Conservation (phyloP, 2,329 filamentous ascomycete species). For the Stachybotrys echinatus region DNA sequence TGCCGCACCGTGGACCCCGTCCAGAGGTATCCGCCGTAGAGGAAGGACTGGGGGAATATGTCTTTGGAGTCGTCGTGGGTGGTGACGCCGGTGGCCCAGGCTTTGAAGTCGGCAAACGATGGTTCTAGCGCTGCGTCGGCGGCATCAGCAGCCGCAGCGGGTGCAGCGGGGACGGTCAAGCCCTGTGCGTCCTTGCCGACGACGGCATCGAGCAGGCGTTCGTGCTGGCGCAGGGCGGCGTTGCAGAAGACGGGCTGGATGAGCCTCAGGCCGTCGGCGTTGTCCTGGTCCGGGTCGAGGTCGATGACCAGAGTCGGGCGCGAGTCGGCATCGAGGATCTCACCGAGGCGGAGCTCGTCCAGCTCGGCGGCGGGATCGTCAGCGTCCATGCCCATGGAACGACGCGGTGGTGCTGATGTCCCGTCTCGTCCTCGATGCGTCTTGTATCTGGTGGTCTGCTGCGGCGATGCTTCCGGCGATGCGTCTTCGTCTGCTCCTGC, state of each 20-base stretch:
- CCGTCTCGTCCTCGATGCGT: neutral
- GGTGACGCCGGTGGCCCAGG: constrained; percentile 35
- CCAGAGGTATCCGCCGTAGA: constrained; percentile 28
- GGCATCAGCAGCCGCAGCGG: neutral
- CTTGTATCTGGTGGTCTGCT: neutral
- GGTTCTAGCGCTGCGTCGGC: neutral
- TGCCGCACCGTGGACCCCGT: constrained; percentile 31
- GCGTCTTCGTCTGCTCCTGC: neutral
- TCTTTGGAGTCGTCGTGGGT: constrained; percentile 38
- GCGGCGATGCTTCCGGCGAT: neutral
- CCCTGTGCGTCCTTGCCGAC: constrained; percentile 7
- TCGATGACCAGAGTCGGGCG: constrained; percentile 32
- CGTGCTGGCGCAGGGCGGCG: constrained; percentile 24
- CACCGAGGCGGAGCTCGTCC: constrained; percentile 38
- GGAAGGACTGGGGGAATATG: constrained; percentile 35
- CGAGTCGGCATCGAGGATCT: constrained; percentile 30
- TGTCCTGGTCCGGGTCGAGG: constrained; percentile 26
- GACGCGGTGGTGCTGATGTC: neutral
- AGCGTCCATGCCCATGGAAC: constrained; percentile 7
- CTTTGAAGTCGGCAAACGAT: constrained; percentile 28
- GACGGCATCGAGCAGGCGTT: constrained; percentile 24
- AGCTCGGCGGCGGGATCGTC: constrained; percentile 8
- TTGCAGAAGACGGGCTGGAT: constrained; percentile 30
- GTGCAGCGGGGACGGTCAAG: neutral
- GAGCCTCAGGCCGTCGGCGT: constrained; percentile 8